These are phyloP conservation scores for Gossypium laxum DNA, from an alignment of 441 rosid genomes.

Conservation along the genomic window DNA sequence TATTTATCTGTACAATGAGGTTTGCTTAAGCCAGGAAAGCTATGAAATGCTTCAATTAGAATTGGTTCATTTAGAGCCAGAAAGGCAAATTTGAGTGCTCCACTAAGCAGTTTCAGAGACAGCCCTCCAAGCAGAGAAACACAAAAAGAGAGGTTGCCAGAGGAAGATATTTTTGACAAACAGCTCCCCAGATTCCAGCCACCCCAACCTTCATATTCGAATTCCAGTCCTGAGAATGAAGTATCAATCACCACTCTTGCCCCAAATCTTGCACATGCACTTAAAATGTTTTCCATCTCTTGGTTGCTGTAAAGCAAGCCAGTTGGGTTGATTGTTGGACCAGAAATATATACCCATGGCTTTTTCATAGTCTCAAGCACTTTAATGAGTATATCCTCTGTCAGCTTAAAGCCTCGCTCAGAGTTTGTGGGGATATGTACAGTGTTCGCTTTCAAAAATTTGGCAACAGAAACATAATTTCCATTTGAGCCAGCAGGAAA, in stretches of 20 bases:
- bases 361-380: slow-evolving; percentile 44
- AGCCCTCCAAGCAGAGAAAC: slow-evolving; percentile 73
- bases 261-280: slow-evolving; percentile 57
- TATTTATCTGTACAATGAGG: slow-evolving; percentile 78
- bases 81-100: slow-evolving; percentile 63
- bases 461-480: slow-evolving; percentile 66
- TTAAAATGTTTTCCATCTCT: slow-evolving; percentile 55
- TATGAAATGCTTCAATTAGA: slow-evolving; percentile 46
- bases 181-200: slow-evolving; percentile 52
- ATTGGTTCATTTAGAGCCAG: slow-evolving; percentile 43
- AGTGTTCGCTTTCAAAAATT: slow-evolving; percentile 57
- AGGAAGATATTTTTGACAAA: slow-evolving; percentile 41
- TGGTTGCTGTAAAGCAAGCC: slow-evolving; percentile 63
- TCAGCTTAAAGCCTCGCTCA: slow-evolving; percentile 57
- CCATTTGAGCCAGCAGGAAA: slow-evolving; percentile 82
- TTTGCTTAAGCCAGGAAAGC: slow-evolving; percentile 79
- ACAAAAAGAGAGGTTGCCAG: slow-evolving; percentile 34
- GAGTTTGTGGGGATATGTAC: slow-evolving; percentile 46
- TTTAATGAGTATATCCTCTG: slow-evolving; percentile 34
- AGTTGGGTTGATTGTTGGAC: slow-evolving; percentile 81
- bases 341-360: slow-evolving; percentile 84
- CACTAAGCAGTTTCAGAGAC: slow-evolving; percentile 58
- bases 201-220: slow-evolving; percentile 38
- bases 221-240: slow-evolving; percentile 81
- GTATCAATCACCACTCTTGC: slow-evolving; percentile 78